These are phyloP conservation scores for Zopfochytrium polystomum DNA, from an alignment of 371 early-diverging fungal genomes.

Conservation along the genomic window DNA sequence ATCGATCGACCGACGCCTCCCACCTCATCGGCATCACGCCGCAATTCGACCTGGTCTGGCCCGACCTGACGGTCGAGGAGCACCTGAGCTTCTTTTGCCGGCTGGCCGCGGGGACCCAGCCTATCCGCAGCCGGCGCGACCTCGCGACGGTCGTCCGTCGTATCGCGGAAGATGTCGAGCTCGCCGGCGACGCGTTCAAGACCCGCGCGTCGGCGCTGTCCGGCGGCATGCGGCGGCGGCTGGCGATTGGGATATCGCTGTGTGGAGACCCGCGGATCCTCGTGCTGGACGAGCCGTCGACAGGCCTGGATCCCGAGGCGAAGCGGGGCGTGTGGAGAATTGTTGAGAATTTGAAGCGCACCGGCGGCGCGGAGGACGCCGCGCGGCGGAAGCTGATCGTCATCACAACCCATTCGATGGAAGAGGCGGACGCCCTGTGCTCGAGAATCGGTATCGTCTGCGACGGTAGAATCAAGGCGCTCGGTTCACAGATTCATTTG, in stretches of 20 bases:
- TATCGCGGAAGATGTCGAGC: slow-evolving; percentile 35
- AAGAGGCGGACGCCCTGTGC: slow-evolving; percentile 43
- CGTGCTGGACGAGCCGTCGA: slow-evolving; percentile 43
- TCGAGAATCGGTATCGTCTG: slow-evolving; percentile 34
- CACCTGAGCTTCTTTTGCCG: slow-evolving; percentile 42
- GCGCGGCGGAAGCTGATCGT: slow-evolving; percentile 30
- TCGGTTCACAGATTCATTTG: slow-evolving; percentile 30
- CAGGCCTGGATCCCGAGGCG: slow-evolving; percentile 36
- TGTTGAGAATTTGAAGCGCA: slow-evolving; percentile 24
- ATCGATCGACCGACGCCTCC: slow-evolving; percentile 3
- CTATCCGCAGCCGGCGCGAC: slow-evolving; percentile 20
- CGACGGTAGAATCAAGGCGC: slow-evolving; percentile 27
- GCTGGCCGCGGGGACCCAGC: slow-evolving; percentile 13
- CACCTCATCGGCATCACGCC: slow-evolving; percentile 39
- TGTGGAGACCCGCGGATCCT: slow-evolving; percentile 41
- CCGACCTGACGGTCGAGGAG: slow-evolving; percentile 40
- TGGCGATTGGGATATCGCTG: slow-evolving; percentile 47
- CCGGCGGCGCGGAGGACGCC: slow-evolving; percentile 13
- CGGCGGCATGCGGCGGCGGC: slow-evolving; percentile 45
- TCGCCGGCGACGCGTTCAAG: slow-evolving; percentile 30
- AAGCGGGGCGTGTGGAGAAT: slow-evolving; percentile 38
- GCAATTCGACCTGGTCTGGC: slow-evolving; percentile 44
- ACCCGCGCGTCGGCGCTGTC: slow-evolving; percentile 23
- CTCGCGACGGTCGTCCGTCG: no score
- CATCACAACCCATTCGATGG: slow-evolving; percentile 42